phyloP scores from a whole-genome alignment of 2,329 filamentous ascomycete species.

The Fusarium papillatum region DNA sequence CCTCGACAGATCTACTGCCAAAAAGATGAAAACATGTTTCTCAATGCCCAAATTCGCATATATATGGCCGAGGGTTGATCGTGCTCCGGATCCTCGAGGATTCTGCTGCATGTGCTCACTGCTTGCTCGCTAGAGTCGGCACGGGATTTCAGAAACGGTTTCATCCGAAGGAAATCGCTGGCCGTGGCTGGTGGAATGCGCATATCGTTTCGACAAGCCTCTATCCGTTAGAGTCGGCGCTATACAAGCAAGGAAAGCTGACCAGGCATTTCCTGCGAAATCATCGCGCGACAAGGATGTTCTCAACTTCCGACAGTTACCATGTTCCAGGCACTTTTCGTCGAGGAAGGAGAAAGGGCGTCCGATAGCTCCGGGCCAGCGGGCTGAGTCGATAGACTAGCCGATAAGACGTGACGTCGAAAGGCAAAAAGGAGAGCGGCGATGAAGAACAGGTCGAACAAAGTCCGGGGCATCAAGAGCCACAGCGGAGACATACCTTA shows the following conservation, averaged over 20 bases:
- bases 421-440: conserved; percentile 52
- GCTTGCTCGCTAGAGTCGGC: conserved; percentile 61
- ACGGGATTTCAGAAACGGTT: conserved; percentile 38
- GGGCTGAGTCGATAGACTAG: conserved; percentile 32
- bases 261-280: conserved; percentile 63
- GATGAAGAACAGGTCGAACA: conserved; percentile 71
- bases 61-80: conserved; percentile 11
- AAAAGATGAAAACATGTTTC: conserved; percentile 8
- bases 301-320: conserved; percentile 69
- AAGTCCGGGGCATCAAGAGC: conserved; percentile 76
- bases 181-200: conserved; percentile 34
- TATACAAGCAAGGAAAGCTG: conserved; percentile 56
- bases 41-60: conserved; percentile 5
- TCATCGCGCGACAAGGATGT: conserved; percentile 64
- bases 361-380: conserved; percentile 43
- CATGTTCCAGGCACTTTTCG: conserved; percentile 47
- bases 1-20: background rate
- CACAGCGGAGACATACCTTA: conserved; percentile 99
- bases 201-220: conserved; percentile 39
- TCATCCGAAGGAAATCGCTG: conserved; percentile 44
- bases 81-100: conserved; percentile 21
- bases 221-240: conserved; percentile 43
- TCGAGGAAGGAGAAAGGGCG: conserved; percentile 50
- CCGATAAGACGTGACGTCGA: conserved; percentile 42
- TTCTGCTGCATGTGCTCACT: conserved; percentile 59